Evolutionary conservation across 192 early-diverging fungal species (phyloP).

Genomic region (Lunasporangiospora selenospora): DNA sequence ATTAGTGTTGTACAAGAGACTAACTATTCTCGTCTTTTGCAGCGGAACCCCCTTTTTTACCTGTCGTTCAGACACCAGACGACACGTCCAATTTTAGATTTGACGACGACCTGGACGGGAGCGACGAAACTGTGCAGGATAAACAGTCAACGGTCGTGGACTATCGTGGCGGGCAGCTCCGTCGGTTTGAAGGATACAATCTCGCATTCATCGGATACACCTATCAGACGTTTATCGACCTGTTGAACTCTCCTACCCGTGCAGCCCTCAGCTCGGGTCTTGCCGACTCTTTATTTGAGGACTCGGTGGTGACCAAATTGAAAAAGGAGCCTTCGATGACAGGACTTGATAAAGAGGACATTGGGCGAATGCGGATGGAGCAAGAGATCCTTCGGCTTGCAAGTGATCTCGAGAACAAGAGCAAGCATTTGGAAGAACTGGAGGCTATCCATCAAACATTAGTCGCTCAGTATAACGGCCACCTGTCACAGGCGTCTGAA

Average conservation of each 20-base stretch:
- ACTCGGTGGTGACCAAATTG: no score
- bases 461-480: conserved; percentile 31
- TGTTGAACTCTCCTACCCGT: no score
- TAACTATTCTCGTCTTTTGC: conserved; percentile 4
- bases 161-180: conserved; percentile 50
- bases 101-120: conserved; percentile 73
- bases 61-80: conserved; percentile 82
- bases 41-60: conserved; percentile 83
- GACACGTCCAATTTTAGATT: conserved; percentile 92
- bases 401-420: conserved; percentile 26
- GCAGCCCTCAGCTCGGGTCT: no score
- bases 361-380: conserved; percentile 40
- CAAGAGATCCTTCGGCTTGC: conserved; percentile 30
- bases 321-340: conserved; percentile 26
- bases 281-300: no score
- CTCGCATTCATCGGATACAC: conserved; percentile 91
- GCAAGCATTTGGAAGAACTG: conserved; percentile 20
- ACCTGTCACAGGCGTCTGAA: conserved; percentile 18
- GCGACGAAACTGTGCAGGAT: conserved; percentile 49
- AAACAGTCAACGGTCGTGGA: conserved; percentile 52
- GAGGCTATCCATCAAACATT: conserved; percentile 32
- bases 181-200: conserved; percentile 77
- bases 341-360: conserved; percentile 41
- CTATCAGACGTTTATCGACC: conserved; percentile 56
- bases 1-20: background rate